Evolutionary conservation across 2,329 filamentous ascomycete genomes (phyloP), one percentile per base, ranked within the genome.

Genomic region (Penicillium sp.): DNA sequence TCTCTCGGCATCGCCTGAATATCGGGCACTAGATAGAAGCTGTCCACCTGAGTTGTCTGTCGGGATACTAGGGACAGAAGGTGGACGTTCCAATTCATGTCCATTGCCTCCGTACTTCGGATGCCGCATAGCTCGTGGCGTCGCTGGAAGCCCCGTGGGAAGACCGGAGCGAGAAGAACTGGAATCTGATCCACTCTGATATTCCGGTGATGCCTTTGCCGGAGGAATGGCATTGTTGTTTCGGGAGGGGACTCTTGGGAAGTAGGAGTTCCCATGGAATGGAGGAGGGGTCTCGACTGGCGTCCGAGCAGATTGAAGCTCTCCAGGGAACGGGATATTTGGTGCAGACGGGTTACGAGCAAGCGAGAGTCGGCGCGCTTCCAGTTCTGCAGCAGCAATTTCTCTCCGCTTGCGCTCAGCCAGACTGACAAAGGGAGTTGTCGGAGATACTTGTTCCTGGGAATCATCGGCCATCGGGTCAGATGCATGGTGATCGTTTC

Each of bases 91-190:
- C 22, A 67, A 62, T 30, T 71, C 67, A 22, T 51, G 43, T 33
- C 55, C 56, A 30, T 51, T 55, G 60, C 74, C 45, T 17, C 47
- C 74, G 50, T 90, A 80, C 29, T 85, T 79, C 1, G 78, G 76
- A 58, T 93, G 79, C 13, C 84, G 79, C 88, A 95, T 94, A 1
- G 88, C 88, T 66, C 86, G 82, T 18, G 90, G 89, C 1, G 89
- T 95, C 2, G 88, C 86, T 10, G 90, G 88, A n/a, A 95, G 74
- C 0, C 88, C 89, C 35, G 90, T 75, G 4, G 76, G 73, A 1
- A 56, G 57, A 1, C 68, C 68, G 10, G 73, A 72, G 2, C 69
- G 64, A 6, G 62, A 59, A 1, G 62, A 65, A 38, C 53, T 55
- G 0, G 65, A 67, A 35, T 67, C 65, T 6, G 63, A 66, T 32